Evolutionary conservation across 495 filamentous ascomycete species (phyloP).

Genomic region (Viridothelium virens): DNA sequence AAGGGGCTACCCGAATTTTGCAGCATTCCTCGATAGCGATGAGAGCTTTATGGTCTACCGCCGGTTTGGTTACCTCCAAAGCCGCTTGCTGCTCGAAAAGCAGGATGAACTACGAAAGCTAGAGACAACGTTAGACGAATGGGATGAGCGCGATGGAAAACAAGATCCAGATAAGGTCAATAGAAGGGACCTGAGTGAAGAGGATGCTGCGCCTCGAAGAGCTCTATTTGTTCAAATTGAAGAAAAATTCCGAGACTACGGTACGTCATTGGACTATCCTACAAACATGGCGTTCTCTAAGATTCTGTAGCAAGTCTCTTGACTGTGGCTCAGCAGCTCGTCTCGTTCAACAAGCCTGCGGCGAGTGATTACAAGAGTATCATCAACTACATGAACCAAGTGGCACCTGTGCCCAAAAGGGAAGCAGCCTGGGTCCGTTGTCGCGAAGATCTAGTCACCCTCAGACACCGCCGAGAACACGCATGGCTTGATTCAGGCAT

Average conservation of each 20-base stretch:
- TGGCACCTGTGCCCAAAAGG: constrained; percentile 16
- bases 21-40: constrained; percentile 32
- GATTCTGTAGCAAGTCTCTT: constrained; percentile 16
- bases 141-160: constrained; percentile 19
- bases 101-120: constrained; percentile 29
- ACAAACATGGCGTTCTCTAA: background rate
- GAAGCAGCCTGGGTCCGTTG: constrained; percentile 20
- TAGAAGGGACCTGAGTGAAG: constrained; percentile 12
- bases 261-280: constrained; percentile 5
- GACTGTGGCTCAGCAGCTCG: constrained; percentile 25
- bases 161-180: constrained; percentile 11
- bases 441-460: constrained; percentile 27
- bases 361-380: constrained; percentile 24
- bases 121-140: constrained; percentile 23
- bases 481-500: constrained; percentile 24
- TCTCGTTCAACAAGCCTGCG: constrained; percentile 20
- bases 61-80: constrained; percentile 31
- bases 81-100: constrained; percentile 28
- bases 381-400: constrained; percentile 18
- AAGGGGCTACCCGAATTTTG: constrained; percentile 26
- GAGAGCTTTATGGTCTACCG: constrained; percentile 32
- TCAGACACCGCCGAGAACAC: constrained; percentile 24
- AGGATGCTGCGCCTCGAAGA: constrained; percentile 9
- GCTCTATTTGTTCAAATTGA: constrained; percentile 19
- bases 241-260: constrained; percentile 20